Conservation (phyloP, 768 basidiomycete genomes). For the Trametes meyenii region DNA sequence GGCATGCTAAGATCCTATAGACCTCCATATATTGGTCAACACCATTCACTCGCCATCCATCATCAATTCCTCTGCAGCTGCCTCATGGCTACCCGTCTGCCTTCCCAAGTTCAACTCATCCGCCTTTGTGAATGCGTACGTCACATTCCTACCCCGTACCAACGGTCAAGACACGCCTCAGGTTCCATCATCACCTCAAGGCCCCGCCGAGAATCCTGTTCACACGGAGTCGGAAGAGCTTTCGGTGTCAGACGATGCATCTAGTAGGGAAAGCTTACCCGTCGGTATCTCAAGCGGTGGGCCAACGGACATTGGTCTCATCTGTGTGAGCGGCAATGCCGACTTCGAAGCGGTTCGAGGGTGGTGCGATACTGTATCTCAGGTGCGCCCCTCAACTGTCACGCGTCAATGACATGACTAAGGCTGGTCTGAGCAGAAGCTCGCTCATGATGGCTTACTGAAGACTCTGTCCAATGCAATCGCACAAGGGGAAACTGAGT, state of each 20-base stretch:
- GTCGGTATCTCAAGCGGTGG: slow-evolving; percentile 19
- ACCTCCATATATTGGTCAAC: slow-evolving; percentile 91
- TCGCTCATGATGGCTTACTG: slow-evolving; percentile 61
- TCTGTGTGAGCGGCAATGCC: slow-evolving; percentile 79
- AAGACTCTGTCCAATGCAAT: slow-evolving; percentile 54
- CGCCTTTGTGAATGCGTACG: slow-evolving; percentile 90
- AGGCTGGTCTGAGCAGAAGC: slow-evolving; percentile 47
- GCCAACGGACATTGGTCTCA: slow-evolving; percentile 48
- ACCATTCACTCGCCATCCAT: slow-evolving; percentile 85
- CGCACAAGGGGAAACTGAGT: slow-evolving; percentile 55
- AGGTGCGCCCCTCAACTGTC: slow-evolving; percentile 43
- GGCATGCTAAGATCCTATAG: slow-evolving; percentile 38
- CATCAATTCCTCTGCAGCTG: slow-evolving; percentile 73
- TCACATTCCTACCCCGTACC: slow-evolving; percentile 60
- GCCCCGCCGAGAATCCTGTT: background rate
- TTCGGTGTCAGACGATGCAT: background rate
- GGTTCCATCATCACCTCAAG: background rate
- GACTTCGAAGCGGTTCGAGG: slow-evolving; percentile 83
- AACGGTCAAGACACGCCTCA: slow-evolving; percentile 8
- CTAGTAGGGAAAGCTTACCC: slow-evolving; percentile 6
- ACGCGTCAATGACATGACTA: background rate
- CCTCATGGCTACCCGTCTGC: slow-evolving; percentile 95
- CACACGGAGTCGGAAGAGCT: background rate
- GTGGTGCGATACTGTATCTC: slow-evolving; percentile 72
- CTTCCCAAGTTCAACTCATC: slow-evolving; percentile 91